phyloP scores from a whole-genome alignment of 352 stramenopile genomes.

The Globisporangium nunn region DNA sequence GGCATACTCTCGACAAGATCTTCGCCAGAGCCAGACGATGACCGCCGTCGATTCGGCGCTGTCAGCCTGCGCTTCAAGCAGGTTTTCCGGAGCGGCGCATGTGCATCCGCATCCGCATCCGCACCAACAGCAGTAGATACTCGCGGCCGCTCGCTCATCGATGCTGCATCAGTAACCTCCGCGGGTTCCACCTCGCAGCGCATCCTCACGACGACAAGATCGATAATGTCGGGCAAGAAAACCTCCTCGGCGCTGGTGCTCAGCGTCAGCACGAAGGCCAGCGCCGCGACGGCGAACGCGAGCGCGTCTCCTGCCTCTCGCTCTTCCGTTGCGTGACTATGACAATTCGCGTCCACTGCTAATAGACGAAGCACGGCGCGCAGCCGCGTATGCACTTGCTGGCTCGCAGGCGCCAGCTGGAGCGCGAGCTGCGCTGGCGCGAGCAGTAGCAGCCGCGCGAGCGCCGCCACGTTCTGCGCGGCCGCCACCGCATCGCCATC shows the following conservation, averaged over 20 bases:
- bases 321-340: too few relatives aligned
- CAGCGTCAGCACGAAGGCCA: conserved; percentile 34
- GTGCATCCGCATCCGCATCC: neutral
- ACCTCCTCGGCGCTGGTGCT: conserved; percentile 24
- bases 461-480: conserved; percentile 28
- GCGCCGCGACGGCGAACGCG: conserved; percentile 21
- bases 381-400: conserved; percentile 18
- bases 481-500: neutral
- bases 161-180: too few relatives aligned
- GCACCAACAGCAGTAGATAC: too few relatives aligned
- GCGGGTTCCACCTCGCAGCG: neutral
- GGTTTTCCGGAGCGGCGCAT: conserved; percentile 21
- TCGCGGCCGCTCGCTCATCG: neutral
- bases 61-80: conserved; percentile 50
- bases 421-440: conserved; percentile 27
- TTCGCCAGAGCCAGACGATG: neutral
- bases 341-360: neutral
- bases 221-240: conserved; percentile 26
- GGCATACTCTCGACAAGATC: neutral
- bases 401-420: conserved; percentile 20
- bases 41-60: neutral
- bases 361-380: conserved; percentile 20
- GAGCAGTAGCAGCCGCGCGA: conserved; percentile 27
- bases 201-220: conserved; percentile 16
- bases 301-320: conserved; percentile 1